Evolutionary conservation across 2,329 filamentous ascomycete genomes (phyloP).

Genomic region (Alternaria burnsii): DNA sequence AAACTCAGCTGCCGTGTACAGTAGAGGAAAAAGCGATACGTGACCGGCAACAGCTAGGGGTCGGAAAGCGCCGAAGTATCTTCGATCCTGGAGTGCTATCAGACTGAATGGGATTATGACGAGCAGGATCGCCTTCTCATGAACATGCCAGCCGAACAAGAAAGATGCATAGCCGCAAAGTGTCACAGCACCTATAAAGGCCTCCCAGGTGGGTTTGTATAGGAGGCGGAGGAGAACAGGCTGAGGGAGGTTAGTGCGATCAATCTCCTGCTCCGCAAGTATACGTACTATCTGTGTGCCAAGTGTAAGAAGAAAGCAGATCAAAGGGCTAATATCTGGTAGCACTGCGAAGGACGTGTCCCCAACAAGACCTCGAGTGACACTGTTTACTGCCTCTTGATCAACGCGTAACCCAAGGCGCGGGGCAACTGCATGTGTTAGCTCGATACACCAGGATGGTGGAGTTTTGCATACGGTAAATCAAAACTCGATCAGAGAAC

Average conservation of each 20-base stretch:
- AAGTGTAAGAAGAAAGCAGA: conserved; percentile 84
- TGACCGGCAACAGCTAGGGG: conserved; percentile 93
- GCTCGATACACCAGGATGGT: not conserved
- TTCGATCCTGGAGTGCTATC: conserved; percentile 86
- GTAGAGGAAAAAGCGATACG: conserved; percentile 90
- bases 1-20: conserved; percentile 93
- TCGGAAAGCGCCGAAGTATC: conserved; percentile 89
- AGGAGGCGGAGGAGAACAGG: conserved; percentile 80
- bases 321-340: conserved; percentile 80
- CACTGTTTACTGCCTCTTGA: conserved; percentile 79
- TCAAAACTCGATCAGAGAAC: conserved; percentile 83
- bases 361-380: conserved; percentile 90
- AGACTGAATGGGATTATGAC: conserved; percentile 96
- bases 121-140: conserved; percentile 94
- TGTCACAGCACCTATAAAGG: conserved; percentile 87
- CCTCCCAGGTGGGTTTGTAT: conserved; percentile 80
- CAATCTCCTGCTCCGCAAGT: not conserved
- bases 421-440: conserved; percentile 72
- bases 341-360: conserved; percentile 94
- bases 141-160: conserved; percentile 97
- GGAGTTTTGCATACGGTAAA: conserved; percentile 70
- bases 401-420: conserved; percentile 79
- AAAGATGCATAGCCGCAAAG: conserved; percentile 97
- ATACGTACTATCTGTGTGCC: conserved; percentile 74
- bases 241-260: conserved; percentile 25